Percentiles rank a stretch among this genome's conserved stretches.
These are phyloP conservation scores for Aspergillus pseudonomiae DNA, from an alignment of 2,329 filamentous ascomycete species.

Conservation along the genomic window DNA sequence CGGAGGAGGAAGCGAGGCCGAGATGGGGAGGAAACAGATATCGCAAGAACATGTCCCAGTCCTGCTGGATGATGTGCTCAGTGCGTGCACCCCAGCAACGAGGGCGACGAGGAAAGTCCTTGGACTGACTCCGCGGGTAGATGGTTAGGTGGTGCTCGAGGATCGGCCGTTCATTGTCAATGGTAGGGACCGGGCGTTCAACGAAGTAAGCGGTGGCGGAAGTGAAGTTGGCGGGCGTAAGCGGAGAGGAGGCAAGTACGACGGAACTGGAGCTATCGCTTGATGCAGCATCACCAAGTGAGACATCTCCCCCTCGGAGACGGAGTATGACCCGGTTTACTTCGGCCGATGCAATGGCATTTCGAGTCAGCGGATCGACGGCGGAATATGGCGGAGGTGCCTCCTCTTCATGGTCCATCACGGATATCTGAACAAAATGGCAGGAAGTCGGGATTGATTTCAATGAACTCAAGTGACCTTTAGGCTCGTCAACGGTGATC, in stretches of 20 bases:
- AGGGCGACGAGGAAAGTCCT: conserved; percentile 46
- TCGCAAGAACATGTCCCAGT: conserved; percentile 48
- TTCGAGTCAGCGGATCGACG: conserved; percentile 39
- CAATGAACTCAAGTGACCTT: conserved; percentile 6
- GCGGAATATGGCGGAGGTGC: conserved; percentile 47
- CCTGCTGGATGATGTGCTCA: conserved; percentile 42
- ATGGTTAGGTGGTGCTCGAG: conserved; percentile 44
- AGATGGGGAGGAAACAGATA: conserved; percentile 46
- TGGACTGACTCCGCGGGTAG: conserved; percentile 44
- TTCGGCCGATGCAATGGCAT: conserved; percentile 19
- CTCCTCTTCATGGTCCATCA: conserved; percentile 43
- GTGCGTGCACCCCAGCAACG: conserved; percentile 43
- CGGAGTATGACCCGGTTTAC: conserved; percentile 18
- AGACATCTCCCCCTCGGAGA: conserved; percentile 24
- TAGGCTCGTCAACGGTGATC: conserved; percentile 16
- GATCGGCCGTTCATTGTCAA: conserved; percentile 27
- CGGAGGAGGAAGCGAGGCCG: conserved; percentile 39
- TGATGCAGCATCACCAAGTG: conserved; percentile 18
- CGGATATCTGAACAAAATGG: conserved; percentile 10
- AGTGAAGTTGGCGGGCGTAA: conserved; percentile 36
- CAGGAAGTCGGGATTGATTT: background rate
- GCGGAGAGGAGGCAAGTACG: conserved; percentile 16
- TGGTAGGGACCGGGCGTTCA: conserved; percentile 34
- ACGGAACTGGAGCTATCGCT: conserved; percentile 22
- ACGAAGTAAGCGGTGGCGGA: conserved; percentile 43